Base-by-base conservation (phyloP, 2,329 filamentous ascomycete species). In the Endothia cerciana region DNA sequence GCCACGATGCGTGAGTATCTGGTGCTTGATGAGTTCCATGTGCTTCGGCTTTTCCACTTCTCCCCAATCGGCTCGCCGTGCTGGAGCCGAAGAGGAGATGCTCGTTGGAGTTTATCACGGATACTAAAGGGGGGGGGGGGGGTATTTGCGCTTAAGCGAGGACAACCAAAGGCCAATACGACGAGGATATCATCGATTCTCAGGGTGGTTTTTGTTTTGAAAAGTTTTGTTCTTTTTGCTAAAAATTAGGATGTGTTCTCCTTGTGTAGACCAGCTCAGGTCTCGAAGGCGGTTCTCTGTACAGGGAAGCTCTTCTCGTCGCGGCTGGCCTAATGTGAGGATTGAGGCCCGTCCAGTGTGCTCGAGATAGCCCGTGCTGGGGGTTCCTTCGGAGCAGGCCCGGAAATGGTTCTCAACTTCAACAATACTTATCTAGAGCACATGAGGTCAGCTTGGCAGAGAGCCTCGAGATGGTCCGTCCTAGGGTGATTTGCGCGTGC, bases 371-470 rank as follows among this genome's bases (percentile, higher is more conserved):
- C 19, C 33, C 33, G 33, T 36, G 5, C 41, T 7, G 6, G 19
- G 41, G 41, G 40, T 30, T 38, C 61, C 47, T 55, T 67, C 62
- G 38, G 30, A 41, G 62, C 40, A 43, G 60, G 22, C 49, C 49
- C 49, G 28, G 38, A 53, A 56, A 45, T 53, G 36, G 60, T 40
- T 51, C 59, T 65, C 45, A n/a, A 38, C 15, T 40, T 17, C 36
- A 45, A 57, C 38, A 40, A 17, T 62, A 17, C 41, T 66, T 66
- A 49, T 68, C 64, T 60, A 65, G 63, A 38, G 36, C 55, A 67
- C 36, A 30, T 56, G 10, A 43, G 10, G 30, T 65, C 38, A 56
- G 41, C 51, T 33, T 61, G 63, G 25, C 56, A 65, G 33, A 57
- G 59, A 57, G 57, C 33, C 59, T 58, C 40, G 40, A 64, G 53